Percentiles rank a stretch among this genome's conserved stretches.
phyloP scores from a whole-genome alignment of 257 asterid genomes.

The Parsonsia alboflavescens region DNA sequence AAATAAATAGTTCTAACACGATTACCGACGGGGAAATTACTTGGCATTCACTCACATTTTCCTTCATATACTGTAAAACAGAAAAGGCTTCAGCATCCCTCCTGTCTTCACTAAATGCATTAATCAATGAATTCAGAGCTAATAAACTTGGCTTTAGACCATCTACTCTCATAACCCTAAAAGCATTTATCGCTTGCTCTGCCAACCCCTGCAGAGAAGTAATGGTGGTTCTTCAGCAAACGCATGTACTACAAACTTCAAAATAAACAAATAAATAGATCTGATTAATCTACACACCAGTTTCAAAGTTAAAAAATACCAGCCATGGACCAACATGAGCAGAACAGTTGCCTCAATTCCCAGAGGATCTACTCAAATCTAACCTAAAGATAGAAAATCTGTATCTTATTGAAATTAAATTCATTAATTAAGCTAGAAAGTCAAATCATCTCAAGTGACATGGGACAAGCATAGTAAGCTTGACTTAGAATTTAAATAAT shows the following conservation, averaged over 20 bases:
- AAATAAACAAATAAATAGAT: background rate
- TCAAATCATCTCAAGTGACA: background rate
- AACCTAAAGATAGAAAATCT: background rate
- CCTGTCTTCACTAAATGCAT: constrained; percentile 95
- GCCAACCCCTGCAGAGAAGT: constrained; percentile 66
- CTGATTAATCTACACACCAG: background rate
- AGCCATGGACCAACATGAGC: background rate
- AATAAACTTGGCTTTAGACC: constrained; percentile 82
- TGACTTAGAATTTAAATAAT: too few relatives aligned
- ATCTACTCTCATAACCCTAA: constrained; percentile 83
- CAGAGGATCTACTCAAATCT: background rate
- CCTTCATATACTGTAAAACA: constrained; percentile 89
- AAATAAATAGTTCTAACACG: background rate
- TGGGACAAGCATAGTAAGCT: too few relatives aligned
- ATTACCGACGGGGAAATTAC: background rate
- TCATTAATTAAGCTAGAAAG: background rate
- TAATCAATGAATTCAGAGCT: constrained; percentile 80
- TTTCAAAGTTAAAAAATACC: background rate
- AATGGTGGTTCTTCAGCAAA: constrained; percentile 11
- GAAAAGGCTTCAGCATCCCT: constrained; percentile 87
- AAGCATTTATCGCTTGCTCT: constrained; percentile 87
- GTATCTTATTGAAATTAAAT: background rate
- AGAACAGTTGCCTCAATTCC: background rate
- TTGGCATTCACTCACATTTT: constrained; percentile 51
- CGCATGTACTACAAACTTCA: background rate